These are phyloP conservation scores for Marsdenia floribunda DNA, from an alignment of 257 asterid species.

Conservation along the genomic window DNA sequence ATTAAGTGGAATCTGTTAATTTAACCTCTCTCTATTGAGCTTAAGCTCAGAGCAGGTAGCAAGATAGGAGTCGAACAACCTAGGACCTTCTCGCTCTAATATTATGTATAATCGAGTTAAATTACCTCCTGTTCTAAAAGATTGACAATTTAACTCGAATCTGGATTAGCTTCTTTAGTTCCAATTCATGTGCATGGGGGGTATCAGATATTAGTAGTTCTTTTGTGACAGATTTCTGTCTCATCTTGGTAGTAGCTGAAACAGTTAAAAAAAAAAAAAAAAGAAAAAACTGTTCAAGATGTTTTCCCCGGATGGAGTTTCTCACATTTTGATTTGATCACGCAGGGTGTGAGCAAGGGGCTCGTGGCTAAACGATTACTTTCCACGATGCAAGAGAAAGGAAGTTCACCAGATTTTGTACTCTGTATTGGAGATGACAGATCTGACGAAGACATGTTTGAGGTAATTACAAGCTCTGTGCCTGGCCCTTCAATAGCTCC, in stretches of 20 bases:
- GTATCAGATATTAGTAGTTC: background rate
- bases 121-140: no score
- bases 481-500: conserved; percentile 67
- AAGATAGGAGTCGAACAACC: no score
- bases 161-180: background rate
- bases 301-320: no score
- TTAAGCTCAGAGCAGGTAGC: no score
- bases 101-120: no score
- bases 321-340: background rate
- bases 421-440: conserved; percentile 83
- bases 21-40: no score
- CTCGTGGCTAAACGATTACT: conserved; percentile 77
- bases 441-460: conserved; percentile 87
- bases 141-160: no score
- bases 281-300: background rate
- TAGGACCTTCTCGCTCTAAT: no score
- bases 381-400: conserved; percentile 53
- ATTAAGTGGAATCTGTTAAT: no score
- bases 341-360: conserved; percentile 86
- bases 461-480: conserved; percentile 57
- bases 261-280: no score
- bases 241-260: no score
- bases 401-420: conserved; percentile 56
- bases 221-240: background rate
- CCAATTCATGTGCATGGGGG: background rate